Evolutionary conservation across 805 yeast genomes (phyloP).

Genomic region (Cyberlindnera euphorbiae): DNA sequence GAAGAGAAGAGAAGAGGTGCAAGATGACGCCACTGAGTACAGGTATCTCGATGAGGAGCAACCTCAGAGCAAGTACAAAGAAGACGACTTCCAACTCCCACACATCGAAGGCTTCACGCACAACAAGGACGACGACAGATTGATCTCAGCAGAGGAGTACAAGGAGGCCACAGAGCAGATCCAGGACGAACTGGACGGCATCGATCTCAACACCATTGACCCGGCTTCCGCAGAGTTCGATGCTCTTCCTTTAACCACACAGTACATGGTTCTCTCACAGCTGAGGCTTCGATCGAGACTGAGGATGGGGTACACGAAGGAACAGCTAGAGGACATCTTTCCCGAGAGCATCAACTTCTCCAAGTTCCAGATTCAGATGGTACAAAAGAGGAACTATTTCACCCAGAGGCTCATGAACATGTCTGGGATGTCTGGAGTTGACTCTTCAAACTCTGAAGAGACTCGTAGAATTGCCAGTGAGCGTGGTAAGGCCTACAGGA

Average conservation of each 20-base stretch:
- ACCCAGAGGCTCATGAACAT: slow-evolving; percentile 84
- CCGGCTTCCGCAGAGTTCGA: slow-evolving; percentile 78
- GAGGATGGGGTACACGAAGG: slow-evolving; percentile 91
- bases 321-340: slow-evolving; percentile 77
- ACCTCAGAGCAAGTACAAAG: no score
- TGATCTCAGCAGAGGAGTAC: slow-evolving; percentile 70
- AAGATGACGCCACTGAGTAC: slow-evolving; percentile 27
- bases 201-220: slow-evolving; percentile 70
- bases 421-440: slow-evolving; percentile 59
- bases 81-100: slow-evolving; percentile 92
- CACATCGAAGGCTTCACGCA: slow-evolving; percentile 51
- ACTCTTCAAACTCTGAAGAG: slow-evolving; percentile 27
- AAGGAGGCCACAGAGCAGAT: slow-evolving; percentile 52
- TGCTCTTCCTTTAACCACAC: slow-evolving; percentile 75
- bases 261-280: slow-evolving; percentile 81
- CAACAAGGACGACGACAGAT: slow-evolving; percentile 58
- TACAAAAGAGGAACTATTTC: slow-evolving; percentile 81
- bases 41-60: slow-evolving; percentile 29
- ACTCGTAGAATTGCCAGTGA: slow-evolving; percentile 75
- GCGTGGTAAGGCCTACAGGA: slow-evolving; percentile 65
- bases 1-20: background rate
- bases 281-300: slow-evolving; percentile 79
- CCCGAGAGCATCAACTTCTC: slow-evolving; percentile 89
- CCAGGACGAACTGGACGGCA: slow-evolving; percentile 59
- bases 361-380: slow-evolving; percentile 88